Percentiles rank a stretch among this genome's conserved stretches.
Evolutionary conservation across 768 basidiomycete species (phyloP).

Genomic region (Lactifluus subvellereus): DNA sequence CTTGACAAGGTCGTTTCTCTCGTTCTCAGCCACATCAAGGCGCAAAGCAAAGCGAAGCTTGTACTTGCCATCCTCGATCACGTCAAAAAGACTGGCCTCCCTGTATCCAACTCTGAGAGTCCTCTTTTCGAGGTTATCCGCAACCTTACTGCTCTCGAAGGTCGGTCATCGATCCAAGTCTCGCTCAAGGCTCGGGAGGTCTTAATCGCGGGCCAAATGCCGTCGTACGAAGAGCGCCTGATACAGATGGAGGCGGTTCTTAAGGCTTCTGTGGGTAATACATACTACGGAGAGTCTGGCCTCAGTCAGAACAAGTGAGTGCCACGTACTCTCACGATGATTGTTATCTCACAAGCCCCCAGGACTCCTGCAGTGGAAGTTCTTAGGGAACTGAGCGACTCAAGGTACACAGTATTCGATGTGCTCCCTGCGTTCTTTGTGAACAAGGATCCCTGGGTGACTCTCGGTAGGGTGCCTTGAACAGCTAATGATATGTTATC

Average conservation of each 20-base stretch:
- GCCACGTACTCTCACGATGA: background rate
- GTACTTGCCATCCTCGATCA: slow-evolving; percentile 83
- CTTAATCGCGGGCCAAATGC: slow-evolving; percentile 92
- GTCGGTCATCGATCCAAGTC: slow-evolving; percentile 88
- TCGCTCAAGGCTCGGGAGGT: slow-evolving; percentile 96
- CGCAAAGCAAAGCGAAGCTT: slow-evolving; percentile 85
- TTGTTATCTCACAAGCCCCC: background rate
- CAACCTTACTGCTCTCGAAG: slow-evolving; percentile 80
- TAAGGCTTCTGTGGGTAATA: slow-evolving; percentile 79
- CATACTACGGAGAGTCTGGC: slow-evolving; percentile 84
- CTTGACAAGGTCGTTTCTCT: slow-evolving; percentile 81
- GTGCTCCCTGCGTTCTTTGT: slow-evolving; percentile 95
- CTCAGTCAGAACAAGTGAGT: slow-evolving; percentile 48
- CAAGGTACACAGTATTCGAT: slow-evolving; percentile 94
- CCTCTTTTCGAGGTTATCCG: slow-evolving; percentile 71
- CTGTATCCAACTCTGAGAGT: slow-evolving; percentile 70
- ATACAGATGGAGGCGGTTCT: slow-evolving; percentile 93
- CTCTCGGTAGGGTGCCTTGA: slow-evolving; percentile 53
- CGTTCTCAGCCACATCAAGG: slow-evolving; percentile 94
- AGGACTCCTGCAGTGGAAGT: slow-evolving; percentile 83
- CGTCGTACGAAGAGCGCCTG: slow-evolving; percentile 91
- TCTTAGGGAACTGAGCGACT: slow-evolving; percentile 90
- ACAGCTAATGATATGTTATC: background rate
- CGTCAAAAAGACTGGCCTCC: slow-evolving; percentile 74
- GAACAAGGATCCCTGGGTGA: slow-evolving; percentile 77